Evolutionary conservation across 345 rosid genomes (phyloP), one percentile per base, ranked within the genome.

Genomic region (Anastatica hierochuntica): DNA sequence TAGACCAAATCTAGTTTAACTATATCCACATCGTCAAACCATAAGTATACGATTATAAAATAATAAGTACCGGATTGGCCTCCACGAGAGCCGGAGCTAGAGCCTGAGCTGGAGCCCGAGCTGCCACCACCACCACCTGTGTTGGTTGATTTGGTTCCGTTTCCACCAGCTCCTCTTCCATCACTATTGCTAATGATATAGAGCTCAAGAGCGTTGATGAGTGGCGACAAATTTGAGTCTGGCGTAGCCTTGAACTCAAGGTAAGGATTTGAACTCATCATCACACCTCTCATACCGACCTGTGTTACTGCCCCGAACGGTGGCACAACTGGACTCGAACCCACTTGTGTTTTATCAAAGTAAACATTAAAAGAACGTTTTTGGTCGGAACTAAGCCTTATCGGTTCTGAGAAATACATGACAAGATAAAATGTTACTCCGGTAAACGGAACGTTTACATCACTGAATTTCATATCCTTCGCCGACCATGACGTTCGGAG

Each of bases 201-300:
- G 5, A 48, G 15, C 43, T 59, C 56, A 10, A 59, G 64, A 10
- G 64, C 56, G 31, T 59, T 59, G 56, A 48, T 59, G 33, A 59
- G 40, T 59, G 56, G 64, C 30, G 27, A 0, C 64, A 59, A 48
- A 49, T 2, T 59, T 2, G 56, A 59, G 64, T 59, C 64, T 3
- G 64, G 64, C 38, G 56, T 38, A 38, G 48, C 56, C 19, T 48
- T 48, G 29, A 59, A 59, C 10, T 10, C 18, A 1, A 59, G 41
- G 38, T 49, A 49, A 1, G 64, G 48, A 17, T 3, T n/a, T 0
- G 5, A 29, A 47, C 8, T 59, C 2, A 21, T 14, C 15, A 10
- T 19, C 8, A 48, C 48, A 11, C 3, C 56, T 15, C 64, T 48
- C 40, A 59, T 8, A 18, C 3, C 9, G 1, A 44, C 21, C 13